A percentile compares a stretch with the other conserved stretches of the same genome.
These are phyloP conservation scores for Coffea humblotiana DNA, from an alignment of 305 asterid species.

Conservation along the genomic window DNA sequence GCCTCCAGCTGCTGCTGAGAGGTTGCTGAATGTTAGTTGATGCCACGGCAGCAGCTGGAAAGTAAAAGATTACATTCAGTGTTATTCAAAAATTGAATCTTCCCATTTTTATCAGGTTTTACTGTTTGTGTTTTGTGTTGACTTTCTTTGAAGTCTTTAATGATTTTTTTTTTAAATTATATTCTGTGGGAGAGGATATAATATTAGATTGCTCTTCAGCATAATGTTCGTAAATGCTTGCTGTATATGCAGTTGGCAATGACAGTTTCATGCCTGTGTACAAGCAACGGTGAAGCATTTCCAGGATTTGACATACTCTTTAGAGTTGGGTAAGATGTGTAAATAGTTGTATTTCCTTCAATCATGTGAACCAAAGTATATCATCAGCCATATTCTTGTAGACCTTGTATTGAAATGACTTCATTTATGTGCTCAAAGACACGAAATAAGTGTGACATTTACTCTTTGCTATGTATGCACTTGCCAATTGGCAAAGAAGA, in stretches of 20 bases:
- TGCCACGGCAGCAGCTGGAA: background rate
- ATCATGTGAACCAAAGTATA: background rate
- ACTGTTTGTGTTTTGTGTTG: background rate
- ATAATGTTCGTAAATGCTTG: background rate
- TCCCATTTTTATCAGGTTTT: background rate
- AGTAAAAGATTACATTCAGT: background rate
- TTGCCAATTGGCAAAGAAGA: background rate
- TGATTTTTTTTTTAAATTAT: background rate
- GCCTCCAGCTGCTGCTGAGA: background rate
- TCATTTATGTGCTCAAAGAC: background rate
- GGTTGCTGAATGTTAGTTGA: background rate
- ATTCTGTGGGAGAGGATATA: background rate
- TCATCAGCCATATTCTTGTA: background rate
- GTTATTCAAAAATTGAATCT: background rate
- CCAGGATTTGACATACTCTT: constrained; percentile 88
- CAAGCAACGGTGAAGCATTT: constrained; percentile 71
- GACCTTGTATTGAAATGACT: background rate
- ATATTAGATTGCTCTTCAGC: background rate
- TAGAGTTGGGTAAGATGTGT: constrained; percentile 73
- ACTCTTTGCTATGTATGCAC: background rate
- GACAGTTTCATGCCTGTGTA: constrained; percentile 71
- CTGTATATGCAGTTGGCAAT: constrained; percentile 59
- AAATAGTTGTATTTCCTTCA: constrained; percentile 3
- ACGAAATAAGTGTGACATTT: too few relatives aligned
- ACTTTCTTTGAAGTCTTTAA: background rate